These are phyloP conservation scores for Cystofilobasidium ferigula DNA, from an alignment of 768 basidiomycete species.

Conservation along the genomic window DNA sequence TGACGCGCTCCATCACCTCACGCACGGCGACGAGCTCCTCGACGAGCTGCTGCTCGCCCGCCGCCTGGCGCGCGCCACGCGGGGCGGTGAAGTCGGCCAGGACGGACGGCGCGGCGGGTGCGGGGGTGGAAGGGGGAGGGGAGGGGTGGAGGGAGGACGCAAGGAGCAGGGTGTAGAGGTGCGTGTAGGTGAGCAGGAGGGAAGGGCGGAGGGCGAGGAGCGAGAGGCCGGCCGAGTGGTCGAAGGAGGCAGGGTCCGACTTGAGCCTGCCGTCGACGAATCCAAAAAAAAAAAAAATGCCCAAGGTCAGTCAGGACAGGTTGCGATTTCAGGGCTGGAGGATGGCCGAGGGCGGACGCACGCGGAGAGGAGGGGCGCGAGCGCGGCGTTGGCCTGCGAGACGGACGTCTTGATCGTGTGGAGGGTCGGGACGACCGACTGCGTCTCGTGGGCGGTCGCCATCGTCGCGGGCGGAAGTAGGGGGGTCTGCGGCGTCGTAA, in stretches of 20 bases:
- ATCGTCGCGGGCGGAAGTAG: not conserved
- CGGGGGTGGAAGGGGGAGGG: conserved; percentile 46
- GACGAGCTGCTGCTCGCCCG: conserved; percentile 48
- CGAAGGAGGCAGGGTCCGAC: conserved; percentile 19
- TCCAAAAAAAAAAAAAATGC: too few relatives aligned
- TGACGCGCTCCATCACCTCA: conserved; percentile 77
- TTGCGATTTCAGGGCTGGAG: too few relatives aligned
- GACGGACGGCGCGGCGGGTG: conserved; percentile 43
- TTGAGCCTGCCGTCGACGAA: not conserved
- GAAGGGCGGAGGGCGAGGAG: conserved; percentile 80
- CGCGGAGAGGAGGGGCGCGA: conserved; percentile 17
- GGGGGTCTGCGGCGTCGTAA: not conserved
- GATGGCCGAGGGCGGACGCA: too few relatives aligned
- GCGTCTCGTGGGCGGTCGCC: not conserved
- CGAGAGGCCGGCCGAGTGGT: conserved; percentile 61
- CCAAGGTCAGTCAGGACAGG: too few relatives aligned
- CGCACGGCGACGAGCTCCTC: conserved; percentile 69
- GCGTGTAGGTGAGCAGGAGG: conserved; percentile 70
- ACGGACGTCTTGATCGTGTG: conserved; percentile 10
- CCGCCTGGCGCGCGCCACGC: conserved; percentile 3
- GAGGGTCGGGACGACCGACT: conserved; percentile 15
- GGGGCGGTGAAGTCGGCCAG: conserved; percentile 27
- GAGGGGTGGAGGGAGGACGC: conserved; percentile 36
- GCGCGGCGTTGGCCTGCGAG: conserved; percentile 19
- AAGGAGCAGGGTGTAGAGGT: conserved; percentile 60